phyloP scores from a whole-genome alignment of 2,329 filamentous ascomycete species.

The Septoria linicola region DNA sequence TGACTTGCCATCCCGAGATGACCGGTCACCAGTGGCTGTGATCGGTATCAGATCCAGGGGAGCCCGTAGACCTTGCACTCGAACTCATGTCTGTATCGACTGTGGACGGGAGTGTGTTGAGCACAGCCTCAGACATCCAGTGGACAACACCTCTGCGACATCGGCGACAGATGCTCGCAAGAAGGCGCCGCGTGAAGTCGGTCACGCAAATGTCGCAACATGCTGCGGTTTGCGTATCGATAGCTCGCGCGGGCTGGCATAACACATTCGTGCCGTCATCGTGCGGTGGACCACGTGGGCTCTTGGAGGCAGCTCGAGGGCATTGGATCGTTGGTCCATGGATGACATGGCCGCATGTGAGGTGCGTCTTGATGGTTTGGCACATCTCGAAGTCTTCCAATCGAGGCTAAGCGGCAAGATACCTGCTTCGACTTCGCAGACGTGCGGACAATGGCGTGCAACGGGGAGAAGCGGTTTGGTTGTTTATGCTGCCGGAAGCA shows the following conservation, averaged over 20 bases:
- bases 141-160: constrained; percentile 17
- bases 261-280: constrained; percentile 18
- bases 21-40: constrained; percentile 8
- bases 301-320: constrained; percentile 3
- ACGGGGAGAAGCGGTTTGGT: no score
- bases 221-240: constrained; percentile 19
- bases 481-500: no score
- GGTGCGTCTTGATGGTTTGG: constrained; percentile 20
- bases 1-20: no score
- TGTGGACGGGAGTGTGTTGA: constrained; percentile 10
- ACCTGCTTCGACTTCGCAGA: no score
- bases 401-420: no score
- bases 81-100: neutral
- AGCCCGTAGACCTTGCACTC: neutral
- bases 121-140: constrained; percentile 18
- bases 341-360: constrained; percentile 25
- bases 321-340: constrained; percentile 23
- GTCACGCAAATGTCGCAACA: constrained; percentile 26
- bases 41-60: neutral
- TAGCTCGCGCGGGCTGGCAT: constrained; percentile 12
- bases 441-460: no score
- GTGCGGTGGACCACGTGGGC: constrained; percentile 10
- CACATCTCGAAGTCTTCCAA: constrained; percentile 20
- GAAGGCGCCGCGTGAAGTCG: constrained; percentile 15
- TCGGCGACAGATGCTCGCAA: constrained; percentile 19